A percentile compares a stretch with the other conserved stretches of the same genome.
These are phyloP conservation scores for Lycium ferocissimum DNA, from an alignment of 257 asterid species.

Conservation along the genomic window DNA sequence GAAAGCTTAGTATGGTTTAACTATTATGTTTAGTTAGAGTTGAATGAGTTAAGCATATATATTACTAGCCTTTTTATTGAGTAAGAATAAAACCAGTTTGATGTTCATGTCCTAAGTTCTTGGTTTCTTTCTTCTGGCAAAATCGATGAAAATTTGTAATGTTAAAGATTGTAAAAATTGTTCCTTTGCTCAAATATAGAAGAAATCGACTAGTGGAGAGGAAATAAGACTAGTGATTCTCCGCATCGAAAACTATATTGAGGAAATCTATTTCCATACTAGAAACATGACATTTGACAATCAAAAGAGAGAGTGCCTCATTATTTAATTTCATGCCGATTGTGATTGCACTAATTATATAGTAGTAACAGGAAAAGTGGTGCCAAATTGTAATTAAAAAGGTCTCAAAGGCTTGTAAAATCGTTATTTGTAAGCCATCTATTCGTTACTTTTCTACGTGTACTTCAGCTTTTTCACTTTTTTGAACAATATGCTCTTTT, in stretches of 20 bases:
- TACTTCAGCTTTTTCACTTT: background rate
- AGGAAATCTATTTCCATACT: conserved; percentile 6
- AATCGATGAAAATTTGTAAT: too few species aligned
- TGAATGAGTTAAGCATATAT: background rate
- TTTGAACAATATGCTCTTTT: conserved; percentile 2
- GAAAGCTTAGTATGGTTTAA: background rate
- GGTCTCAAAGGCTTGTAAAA: background rate
- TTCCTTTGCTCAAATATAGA: too few species aligned
- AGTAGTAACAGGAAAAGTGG: background rate
- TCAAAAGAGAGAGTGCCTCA: background rate
- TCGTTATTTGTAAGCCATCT: background rate
- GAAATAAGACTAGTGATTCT: background rate
- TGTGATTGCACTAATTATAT: background rate
- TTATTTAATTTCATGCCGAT: background rate
- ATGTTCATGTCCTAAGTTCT: background rate
- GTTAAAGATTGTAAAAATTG: too few species aligned
- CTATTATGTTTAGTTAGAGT: background rate
- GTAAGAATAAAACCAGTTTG: background rate
- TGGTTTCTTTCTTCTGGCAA: too few species aligned
- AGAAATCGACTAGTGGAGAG: background rate
- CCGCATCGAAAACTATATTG: background rate
- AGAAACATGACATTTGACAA: conserved; percentile 7
- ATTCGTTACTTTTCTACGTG: background rate
- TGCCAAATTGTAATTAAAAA: conserved; percentile 21
- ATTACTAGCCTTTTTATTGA: too few species aligned